A percentile compares a stretch with the other conserved stretches of the same genome.
These are phyloP conservation scores for Yamadazyma buinensis DNA, from an alignment of 1,139 yeast species.

Conservation along the genomic window DNA sequence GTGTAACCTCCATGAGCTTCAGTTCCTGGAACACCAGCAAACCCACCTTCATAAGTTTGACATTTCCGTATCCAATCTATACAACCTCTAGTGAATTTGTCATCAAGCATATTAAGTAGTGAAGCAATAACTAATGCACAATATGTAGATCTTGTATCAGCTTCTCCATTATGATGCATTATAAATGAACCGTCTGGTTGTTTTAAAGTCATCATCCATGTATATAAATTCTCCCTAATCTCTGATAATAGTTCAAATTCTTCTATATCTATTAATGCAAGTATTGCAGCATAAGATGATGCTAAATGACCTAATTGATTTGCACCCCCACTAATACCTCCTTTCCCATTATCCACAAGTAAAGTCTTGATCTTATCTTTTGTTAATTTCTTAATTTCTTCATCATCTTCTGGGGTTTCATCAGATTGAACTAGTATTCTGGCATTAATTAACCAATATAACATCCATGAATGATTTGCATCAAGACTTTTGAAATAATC, in stretches of 20 bases:
- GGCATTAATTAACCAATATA: constrained; percentile 79
- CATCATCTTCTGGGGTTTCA: background rate
- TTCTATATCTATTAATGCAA: constrained; percentile 55
- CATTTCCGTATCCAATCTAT: constrained; percentile 63
- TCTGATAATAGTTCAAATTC: constrained; percentile 30
- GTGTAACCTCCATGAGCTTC: constrained; percentile 99
- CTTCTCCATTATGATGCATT: constrained; percentile 79
- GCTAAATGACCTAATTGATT: constrained; percentile 85
- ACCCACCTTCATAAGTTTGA: constrained; percentile 95
- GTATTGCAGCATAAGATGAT: constrained; percentile 74
- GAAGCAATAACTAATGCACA: constrained; percentile 80
- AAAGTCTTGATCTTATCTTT: constrained; percentile 19
- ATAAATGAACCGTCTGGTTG: constrained; percentile 66
- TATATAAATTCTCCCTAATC: constrained; percentile 38
- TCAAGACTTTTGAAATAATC: constrained; percentile 52
- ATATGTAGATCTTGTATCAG: constrained; percentile 82
- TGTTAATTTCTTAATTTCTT: constrained; percentile 10
- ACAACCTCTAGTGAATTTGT: constrained; percentile 53
- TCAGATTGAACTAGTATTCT: constrained; percentile 7
- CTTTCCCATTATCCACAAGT: constrained; percentile 35
- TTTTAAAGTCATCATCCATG: constrained; percentile 69
- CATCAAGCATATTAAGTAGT: constrained; percentile 59
- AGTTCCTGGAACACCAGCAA: constrained; percentile 73
- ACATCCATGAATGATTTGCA: constrained; percentile 88
- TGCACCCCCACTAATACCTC: constrained; percentile 84